phyloP scores from a whole-genome alignment of 495 filamentous ascomycete species.

The Xylaria curta region DNA sequence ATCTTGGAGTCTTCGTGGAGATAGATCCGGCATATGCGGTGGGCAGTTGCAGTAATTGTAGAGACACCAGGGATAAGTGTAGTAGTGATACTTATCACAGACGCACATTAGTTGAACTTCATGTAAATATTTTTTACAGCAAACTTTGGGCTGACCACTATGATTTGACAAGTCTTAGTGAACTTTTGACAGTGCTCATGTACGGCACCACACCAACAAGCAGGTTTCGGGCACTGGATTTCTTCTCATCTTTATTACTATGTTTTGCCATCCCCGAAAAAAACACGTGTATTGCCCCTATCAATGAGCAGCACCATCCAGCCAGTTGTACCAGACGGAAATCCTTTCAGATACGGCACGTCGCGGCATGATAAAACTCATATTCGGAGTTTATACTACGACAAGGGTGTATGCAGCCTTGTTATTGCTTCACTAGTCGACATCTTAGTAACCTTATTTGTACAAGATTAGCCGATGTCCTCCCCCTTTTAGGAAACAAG shows the following conservation, averaged over 20 bases:
- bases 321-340: neutral
- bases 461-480: neutral
- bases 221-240: neutral
- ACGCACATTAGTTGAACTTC: neutral
- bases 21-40: neutral
- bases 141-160: neutral
- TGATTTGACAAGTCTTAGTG: neutral
- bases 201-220: neutral
- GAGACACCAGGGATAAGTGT: neutral
- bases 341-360: neutral
- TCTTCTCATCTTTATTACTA: neutral
- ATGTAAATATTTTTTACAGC: neutral
- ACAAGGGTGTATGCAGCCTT: neutral
- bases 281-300: neutral
- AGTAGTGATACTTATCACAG: neutral
- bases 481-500: slow-evolving; percentile 12
- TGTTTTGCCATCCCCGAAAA: neutral
- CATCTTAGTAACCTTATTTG: neutral
- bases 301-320: neutral
- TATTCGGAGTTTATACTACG: neutral
- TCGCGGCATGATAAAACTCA: neutral
- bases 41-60: no score
- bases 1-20: neutral
- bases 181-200: neutral
- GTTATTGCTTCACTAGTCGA: neutral